These are phyloP conservation scores for Epithele typhae DNA, from an alignment of 768 basidiomycete genomes.

Conservation along the genomic window DNA sequence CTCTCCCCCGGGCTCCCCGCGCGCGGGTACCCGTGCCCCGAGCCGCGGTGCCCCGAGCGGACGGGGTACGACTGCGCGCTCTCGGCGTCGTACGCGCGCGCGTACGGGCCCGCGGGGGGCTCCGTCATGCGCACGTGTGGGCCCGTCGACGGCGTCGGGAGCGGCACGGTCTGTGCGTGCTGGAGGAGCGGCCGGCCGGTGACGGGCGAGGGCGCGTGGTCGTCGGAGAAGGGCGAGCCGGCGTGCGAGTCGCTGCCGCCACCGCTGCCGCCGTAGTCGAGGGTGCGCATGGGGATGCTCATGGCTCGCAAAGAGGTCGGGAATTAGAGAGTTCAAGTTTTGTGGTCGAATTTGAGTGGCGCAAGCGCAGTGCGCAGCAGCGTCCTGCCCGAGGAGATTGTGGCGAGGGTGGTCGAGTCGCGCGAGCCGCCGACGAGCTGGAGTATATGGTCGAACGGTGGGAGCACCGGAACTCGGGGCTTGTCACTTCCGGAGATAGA, in stretches of 20 bases:
- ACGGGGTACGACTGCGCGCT: constrained; percentile 16
- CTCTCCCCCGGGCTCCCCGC: neutral
- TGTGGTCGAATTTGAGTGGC: too few species aligned
- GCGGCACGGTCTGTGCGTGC: constrained; percentile 1
- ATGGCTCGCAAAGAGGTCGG: too few species aligned
- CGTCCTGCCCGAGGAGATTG: too few species aligned
- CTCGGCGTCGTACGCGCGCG: constrained; percentile 21
- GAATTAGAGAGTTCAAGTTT: too few species aligned
- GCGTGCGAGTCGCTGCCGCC: neutral
- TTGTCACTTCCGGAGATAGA: too few species aligned
- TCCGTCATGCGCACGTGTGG: constrained; percentile 4
- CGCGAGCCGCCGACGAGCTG: too few species aligned
- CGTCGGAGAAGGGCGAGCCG: constrained; percentile 10
- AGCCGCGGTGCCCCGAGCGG: neutral
- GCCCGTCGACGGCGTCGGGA: neutral
- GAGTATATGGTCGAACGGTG: too few species aligned
- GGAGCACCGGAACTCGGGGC: too few species aligned
- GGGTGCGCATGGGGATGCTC: neutral
- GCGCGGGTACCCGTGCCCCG: neutral
- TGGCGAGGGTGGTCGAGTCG: too few species aligned
- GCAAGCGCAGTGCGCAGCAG: too few species aligned
- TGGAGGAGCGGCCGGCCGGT: constrained; percentile 6
- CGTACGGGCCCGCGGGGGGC: constrained; percentile 8
- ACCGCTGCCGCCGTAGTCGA: constrained; percentile 10
- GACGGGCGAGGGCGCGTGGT: constrained; percentile 3